These are phyloP conservation scores for Leptographium radiaticola DNA, from an alignment of 2,329 filamentous ascomycete genomes.

Conservation along the genomic window DNA sequence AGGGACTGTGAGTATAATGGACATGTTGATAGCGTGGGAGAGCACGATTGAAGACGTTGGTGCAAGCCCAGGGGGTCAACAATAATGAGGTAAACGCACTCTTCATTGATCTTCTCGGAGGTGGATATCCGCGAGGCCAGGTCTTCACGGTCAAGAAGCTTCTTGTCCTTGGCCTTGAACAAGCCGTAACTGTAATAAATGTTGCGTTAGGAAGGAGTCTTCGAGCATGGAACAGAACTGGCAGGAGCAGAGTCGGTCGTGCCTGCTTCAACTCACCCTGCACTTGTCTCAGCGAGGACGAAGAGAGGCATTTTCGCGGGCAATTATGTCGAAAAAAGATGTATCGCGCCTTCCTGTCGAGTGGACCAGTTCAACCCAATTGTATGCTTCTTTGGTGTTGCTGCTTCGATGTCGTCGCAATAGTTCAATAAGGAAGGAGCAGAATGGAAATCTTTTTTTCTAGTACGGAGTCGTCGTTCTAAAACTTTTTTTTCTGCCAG, in stretches of 20 bases:
- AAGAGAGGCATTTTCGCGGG: slow-evolving; percentile 65
- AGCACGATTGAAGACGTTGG: not conserved
- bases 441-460: slow-evolving; percentile 11
- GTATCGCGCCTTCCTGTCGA: not conserved
- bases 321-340: not conserved
- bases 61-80: not conserved
- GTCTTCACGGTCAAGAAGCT: slow-evolving; percentile 81
- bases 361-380: not conserved
- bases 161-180: slow-evolving; percentile 98
- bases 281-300: slow-evolving; percentile 86
- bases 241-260: not conserved
- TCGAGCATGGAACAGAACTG: not conserved
- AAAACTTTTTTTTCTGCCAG: slow-evolving; percentile 14
- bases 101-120: slow-evolving; percentile 72
- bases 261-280: slow-evolving; percentile 40
- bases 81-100: slow-evolving; percentile 43
- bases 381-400: not conserved
- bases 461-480: slow-evolving; percentile 6
- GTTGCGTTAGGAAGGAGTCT: slow-evolving; percentile 1
- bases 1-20: not conserved
- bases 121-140: slow-evolving; percentile 57
- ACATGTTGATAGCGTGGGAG: not conserved
- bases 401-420: slow-evolving; percentile 4
- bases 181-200: slow-evolving; percentile 71
- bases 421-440: slow-evolving; percentile 6